Percentiles rank a stretch among this genome's conserved stretches.
phyloP scores from a whole-genome alignment of 345 rosid species.

The Linum usitatissimum region DNA sequence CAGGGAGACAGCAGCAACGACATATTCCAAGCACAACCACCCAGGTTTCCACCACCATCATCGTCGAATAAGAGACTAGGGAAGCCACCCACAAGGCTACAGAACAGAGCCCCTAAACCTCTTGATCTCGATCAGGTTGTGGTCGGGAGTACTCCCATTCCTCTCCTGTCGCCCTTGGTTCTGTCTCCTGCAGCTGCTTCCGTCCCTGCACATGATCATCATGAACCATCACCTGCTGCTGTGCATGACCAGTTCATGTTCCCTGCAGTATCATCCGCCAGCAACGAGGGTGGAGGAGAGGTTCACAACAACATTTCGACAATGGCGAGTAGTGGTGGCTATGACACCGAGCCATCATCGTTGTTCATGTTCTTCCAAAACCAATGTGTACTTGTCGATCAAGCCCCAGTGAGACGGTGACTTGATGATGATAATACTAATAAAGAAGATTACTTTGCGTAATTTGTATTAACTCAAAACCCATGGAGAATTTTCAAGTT shows the following conservation, averaged over 20 bases:
- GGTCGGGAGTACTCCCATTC: neutral
- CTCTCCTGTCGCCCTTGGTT: neutral
- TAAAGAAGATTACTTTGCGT: no score
- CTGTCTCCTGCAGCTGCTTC: neutral
- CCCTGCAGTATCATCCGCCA: neutral
- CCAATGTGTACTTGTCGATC: neutral
- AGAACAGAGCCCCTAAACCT: neutral
- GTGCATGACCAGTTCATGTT: neutral
- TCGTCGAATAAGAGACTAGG: neutral
- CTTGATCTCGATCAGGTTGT: neutral
- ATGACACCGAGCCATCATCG: neutral
- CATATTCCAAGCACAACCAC: neutral
- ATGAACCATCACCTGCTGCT: neutral
- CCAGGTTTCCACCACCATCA: neutral
- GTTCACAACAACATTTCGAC: neutral
- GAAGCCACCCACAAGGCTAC: slow-evolving; percentile 5
- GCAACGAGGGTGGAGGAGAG: neutral
- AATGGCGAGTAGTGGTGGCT: neutral
- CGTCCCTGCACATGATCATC: no score
- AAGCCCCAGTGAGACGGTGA: neutral
- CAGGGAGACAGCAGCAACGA: neutral
- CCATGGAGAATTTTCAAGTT: no score
- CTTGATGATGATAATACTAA: no score
- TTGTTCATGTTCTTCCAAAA: neutral
- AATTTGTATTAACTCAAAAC: no score